phyloP scores from a whole-genome alignment of 1,284 basidiomycete species.

The Inonotus hispidus region DNA sequence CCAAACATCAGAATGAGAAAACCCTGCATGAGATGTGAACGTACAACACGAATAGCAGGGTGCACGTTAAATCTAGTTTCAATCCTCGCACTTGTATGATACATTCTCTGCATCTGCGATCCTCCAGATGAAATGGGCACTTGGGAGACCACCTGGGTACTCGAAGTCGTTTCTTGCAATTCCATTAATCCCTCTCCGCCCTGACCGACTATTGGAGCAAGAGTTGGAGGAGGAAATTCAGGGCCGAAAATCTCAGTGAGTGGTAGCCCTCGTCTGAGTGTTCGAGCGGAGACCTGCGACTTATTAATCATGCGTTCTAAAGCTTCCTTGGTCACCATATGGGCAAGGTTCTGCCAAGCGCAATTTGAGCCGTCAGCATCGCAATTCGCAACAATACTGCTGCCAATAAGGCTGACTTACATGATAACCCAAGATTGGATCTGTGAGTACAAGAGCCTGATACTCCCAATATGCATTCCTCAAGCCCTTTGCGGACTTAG shows the following conservation, averaged over 20 bases:
- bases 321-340: conserved; percentile 13
- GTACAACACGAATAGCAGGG: background rate
- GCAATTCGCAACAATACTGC: background rate
- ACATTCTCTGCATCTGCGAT: background rate
- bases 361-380: background rate
- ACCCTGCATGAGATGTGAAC: background rate
- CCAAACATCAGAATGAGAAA: background rate
- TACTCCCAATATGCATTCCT: conserved; percentile 9
- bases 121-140: background rate
- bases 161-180: background rate
- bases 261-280: conserved; percentile 14
- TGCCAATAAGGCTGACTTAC: conserved; percentile 7
- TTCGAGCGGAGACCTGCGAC: background rate
- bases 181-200: background rate
- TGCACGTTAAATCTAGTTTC: background rate
- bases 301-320: conserved; percentile 3
- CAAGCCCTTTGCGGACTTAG: background rate
- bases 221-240: background rate
- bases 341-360: conserved; percentile 17
- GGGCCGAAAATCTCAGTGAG: conserved; percentile 10
- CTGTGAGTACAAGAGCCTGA: conserved; percentile 16
- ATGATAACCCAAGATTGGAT: conserved; percentile 19
- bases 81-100: background rate
- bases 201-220: background rate
- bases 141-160: background rate